Evolutionary conservation across 2,329 filamentous ascomycete genomes (phyloP).

Genomic region (Calonectria pseudoturangicola): DNA sequence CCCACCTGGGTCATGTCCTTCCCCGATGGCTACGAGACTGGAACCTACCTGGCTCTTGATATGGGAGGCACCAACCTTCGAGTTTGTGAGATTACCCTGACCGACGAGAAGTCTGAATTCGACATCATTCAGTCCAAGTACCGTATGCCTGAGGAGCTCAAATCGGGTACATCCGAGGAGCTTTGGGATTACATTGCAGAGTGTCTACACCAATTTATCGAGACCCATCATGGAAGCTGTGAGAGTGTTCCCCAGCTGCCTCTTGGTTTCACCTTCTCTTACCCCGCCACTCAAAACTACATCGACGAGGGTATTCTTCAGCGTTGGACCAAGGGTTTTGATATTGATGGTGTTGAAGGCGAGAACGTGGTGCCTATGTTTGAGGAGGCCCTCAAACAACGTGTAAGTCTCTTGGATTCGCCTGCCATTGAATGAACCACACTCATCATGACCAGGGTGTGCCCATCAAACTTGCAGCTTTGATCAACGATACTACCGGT

Average conservation of each 20-base stretch:
- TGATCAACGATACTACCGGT: conserved; percentile 98
- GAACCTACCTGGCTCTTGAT: conserved; percentile 91
- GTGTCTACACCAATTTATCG: conserved; percentile 92
- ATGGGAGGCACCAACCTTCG: conserved; percentile 98
- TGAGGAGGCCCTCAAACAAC: conserved; percentile 82
- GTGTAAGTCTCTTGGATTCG: conserved; percentile 54
- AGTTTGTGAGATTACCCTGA: conserved; percentile 93
- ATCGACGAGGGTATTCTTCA: conserved; percentile 95
- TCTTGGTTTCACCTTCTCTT: conserved; percentile 96
- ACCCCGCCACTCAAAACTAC: conserved; percentile 93
- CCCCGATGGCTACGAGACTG: conserved; percentile 90
- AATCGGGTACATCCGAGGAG: conserved; percentile 88
- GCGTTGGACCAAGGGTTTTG: conserved; percentile 98
- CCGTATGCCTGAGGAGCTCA: conserved; percentile 93
- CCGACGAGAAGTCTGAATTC: conserved; percentile 91
- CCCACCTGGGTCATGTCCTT: conserved; percentile 96
- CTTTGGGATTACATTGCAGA: conserved; percentile 97
- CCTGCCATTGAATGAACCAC: neutral
- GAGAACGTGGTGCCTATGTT: conserved; percentile 93
- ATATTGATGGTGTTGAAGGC: conserved; percentile 93
- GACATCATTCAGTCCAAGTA: conserved; percentile 98
- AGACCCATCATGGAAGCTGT: conserved; percentile 85
- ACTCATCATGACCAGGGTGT: conserved; percentile 76
- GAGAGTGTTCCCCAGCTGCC: conserved; percentile 79
- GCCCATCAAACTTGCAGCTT: conserved; percentile 91